A percentile compares a stretch with the other conserved stretches of the same genome.
These are phyloP conservation scores for Draba incana DNA, from an alignment of 345 rosid species.

Conservation along the genomic window DNA sequence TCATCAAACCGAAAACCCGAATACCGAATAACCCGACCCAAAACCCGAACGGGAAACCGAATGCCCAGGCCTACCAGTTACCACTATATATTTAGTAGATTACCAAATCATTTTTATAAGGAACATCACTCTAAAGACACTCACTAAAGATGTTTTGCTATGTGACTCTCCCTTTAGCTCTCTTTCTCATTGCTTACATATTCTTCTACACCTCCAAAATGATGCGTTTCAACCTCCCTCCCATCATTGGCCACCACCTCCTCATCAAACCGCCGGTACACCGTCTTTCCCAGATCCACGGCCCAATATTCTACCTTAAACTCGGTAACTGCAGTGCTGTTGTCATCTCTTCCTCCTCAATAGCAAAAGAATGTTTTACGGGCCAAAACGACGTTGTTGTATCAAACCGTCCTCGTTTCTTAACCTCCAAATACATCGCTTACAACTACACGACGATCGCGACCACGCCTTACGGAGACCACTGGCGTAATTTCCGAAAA, in stretches of 20 bases:
- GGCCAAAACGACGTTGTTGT: constrained; percentile 53
- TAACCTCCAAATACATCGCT: constrained; percentile 46
- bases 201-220: constrained; percentile 26
- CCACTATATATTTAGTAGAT: too few relatives aligned
- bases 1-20: too few relatives aligned
- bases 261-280: constrained; percentile 49
- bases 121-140: too few relatives aligned
- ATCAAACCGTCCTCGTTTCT: constrained; percentile 53
- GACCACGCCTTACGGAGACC: constrained; percentile 56
- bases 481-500: constrained; percentile 70
- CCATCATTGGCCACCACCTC: constrained; percentile 54
- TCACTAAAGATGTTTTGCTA: too few relatives aligned
- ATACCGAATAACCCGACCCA: too few relatives aligned
- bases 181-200: constrained; percentile 33
- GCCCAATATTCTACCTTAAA: constrained; percentile 49
- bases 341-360: constrained; percentile 51
- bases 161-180: constrained; percentile 23
- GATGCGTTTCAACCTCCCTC: constrained; percentile 36
- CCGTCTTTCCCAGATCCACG: constrained; percentile 43
- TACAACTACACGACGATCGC: constrained; percentile 46
- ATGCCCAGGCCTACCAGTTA: too few relatives aligned
- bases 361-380: constrained; percentile 53
- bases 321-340: constrained; percentile 45
- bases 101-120: too few relatives aligned
- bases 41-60: too few relatives aligned